These are phyloP conservation scores for Claviceps sp. DNA, from an alignment of 2,329 filamentous ascomycete species.

Conservation along the genomic window DNA sequence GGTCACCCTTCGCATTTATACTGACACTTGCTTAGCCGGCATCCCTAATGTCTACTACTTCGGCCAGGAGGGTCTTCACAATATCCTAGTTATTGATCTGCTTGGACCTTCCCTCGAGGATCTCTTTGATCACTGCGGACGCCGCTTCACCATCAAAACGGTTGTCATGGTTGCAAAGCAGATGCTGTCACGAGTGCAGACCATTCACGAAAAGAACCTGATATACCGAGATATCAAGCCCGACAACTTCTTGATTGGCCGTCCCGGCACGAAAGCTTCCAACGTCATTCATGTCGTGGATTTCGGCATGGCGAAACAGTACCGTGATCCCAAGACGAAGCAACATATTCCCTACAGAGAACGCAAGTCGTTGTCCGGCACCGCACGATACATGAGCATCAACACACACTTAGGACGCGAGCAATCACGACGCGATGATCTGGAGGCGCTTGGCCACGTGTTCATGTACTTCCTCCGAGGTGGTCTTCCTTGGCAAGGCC, in stretches of 20 bases:
- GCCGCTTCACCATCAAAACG: constrained; percentile 99
- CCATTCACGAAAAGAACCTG: constrained; percentile 99
- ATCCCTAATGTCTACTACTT: constrained; percentile 99
- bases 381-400: constrained; percentile 98
- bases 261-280: constrained; percentile 81
- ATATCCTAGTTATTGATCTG: constrained; percentile 97
- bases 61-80: constrained; percentile 98
- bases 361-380: constrained; percentile 91
- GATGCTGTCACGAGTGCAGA: constrained; percentile 97
- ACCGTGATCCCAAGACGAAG: constrained; percentile 96
- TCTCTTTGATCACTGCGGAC: constrained; percentile 99
- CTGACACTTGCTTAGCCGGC: constrained; percentile 36
- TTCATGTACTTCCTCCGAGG: constrained; percentile 66
- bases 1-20: background rate
- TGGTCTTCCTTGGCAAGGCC: constrained; percentile 56
- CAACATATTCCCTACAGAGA: constrained; percentile 97
- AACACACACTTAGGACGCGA: constrained; percentile 96
- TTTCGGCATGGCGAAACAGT: constrained; percentile 99
- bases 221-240: constrained; percentile 99
- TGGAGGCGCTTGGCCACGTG: constrained; percentile 72
- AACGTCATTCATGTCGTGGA: constrained; percentile 98
- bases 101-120: constrained; percentile 93
- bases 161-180: constrained; percentile 93
- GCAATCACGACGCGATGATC: constrained; percentile 87
- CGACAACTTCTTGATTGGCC: constrained; percentile 99